Percentiles rank a stretch among this genome's conserved stretches.
Evolutionary conservation across 2,329 filamentous ascomycete species (phyloP).

Genomic region (Paecilomyces fulvus): DNA sequence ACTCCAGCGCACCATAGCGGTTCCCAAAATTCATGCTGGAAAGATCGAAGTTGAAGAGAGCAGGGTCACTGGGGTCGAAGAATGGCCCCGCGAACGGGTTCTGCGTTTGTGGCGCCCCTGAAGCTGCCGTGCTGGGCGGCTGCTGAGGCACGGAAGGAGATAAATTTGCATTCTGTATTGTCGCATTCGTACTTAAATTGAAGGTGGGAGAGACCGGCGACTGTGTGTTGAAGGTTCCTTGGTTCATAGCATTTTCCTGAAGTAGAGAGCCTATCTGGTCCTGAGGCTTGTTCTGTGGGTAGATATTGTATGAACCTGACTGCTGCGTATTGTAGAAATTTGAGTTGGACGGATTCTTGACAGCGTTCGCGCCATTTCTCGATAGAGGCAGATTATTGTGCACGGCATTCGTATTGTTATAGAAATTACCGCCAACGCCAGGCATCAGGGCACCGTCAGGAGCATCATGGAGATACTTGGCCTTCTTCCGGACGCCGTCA

Average conservation of each 20-base stretch:
- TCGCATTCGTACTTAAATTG: conserved; percentile 40
- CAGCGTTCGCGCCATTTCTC: conserved; percentile 21
- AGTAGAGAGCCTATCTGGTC: conserved; percentile 35
- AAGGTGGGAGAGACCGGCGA: conserved; percentile 70
- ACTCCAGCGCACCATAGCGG: conserved; percentile 90
- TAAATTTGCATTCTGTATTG: conserved; percentile 25
- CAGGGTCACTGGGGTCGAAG: conserved; percentile 86
- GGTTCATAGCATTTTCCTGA: conserved; percentile 38
- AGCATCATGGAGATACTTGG: conserved; percentile 96
- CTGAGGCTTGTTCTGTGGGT: conserved; percentile 30
- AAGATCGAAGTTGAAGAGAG: conserved; percentile 91
- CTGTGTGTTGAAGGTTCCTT: conserved; percentile 55
- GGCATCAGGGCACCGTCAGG: conserved; percentile 81
- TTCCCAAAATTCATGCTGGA: conserved; percentile 93
- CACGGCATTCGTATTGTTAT: conserved; percentile 39
- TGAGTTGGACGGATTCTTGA: conserved; percentile 27
- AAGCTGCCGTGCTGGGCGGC: conserved; percentile 38
- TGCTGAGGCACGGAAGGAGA: conserved; percentile 40
- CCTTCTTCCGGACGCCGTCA: conserved; percentile 96
- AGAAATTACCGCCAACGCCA: conserved; percentile 64
- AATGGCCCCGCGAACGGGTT: conserved; percentile 49
- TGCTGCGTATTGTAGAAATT: conserved; percentile 36
- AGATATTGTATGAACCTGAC: conserved; percentile 29
- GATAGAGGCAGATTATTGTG: conserved; percentile 24
- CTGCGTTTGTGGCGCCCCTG: conserved; percentile 27